A percentile compares a stretch with the other conserved stretches of the same genome.
Conservation (phyloP, 2,329 filamentous ascomycete species). For the Cadophora sp. region DNA sequence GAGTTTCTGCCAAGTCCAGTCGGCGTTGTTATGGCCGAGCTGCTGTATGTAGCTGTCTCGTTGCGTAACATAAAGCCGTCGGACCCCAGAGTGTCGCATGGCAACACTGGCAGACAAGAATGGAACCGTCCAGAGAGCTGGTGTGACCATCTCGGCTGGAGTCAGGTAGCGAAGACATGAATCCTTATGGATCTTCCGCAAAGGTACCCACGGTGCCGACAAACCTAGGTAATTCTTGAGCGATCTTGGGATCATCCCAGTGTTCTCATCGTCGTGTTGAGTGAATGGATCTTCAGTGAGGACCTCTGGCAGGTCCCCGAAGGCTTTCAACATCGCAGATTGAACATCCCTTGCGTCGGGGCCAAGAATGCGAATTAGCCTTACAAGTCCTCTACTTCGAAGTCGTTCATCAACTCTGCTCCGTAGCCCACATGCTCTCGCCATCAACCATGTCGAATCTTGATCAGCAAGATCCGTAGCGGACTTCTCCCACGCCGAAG, state of each 20-base stretch:
- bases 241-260: constrained; percentile 29
- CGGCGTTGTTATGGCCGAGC: constrained; percentile 45
- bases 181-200: constrained; percentile 78
- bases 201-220: constrained; percentile 73
- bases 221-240: constrained; percentile 55
- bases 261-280: constrained; percentile 29
- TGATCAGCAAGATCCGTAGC: constrained; percentile 31
- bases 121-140: constrained; percentile 72
- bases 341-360: constrained; percentile 73
- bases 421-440: constrained; percentile 70
- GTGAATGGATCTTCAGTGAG: constrained; percentile 38
- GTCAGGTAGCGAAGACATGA: constrained; percentile 74
- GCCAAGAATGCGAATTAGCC: constrained; percentile 65
- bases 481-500: constrained; percentile 39
- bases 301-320: constrained; percentile 60
- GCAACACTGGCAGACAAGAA: constrained; percentile 75
- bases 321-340: constrained; percentile 65
- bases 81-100: constrained; percentile 70
- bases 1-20: constrained; percentile 76
- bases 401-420: constrained; percentile 73
- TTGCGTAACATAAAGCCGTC: constrained; percentile 78
- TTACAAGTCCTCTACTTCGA: constrained; percentile 75
- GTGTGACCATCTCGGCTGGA: constrained; percentile 75
- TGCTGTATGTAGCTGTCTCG: constrained; percentile 77
- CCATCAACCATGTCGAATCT: constrained; percentile 53